Base-by-base conservation (phyloP, 257 asterid genomes). In the Rubia yunnanensis region DNA sequence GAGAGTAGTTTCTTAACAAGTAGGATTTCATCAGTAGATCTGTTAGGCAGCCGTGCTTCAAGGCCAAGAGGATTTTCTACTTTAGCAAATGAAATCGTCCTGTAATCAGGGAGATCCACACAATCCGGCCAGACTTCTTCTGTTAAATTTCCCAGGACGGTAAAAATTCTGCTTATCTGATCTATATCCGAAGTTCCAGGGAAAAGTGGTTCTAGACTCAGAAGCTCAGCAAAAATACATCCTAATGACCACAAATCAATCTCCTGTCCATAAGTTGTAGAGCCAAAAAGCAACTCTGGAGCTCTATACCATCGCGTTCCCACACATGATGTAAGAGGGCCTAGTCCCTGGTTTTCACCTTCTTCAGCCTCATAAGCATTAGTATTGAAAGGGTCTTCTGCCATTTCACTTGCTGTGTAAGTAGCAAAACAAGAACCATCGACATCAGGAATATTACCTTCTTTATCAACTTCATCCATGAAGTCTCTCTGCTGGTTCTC, bases 301-400 rank as follows among this genome's bases (percentile, higher is more conserved):
- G 96, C 88, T 74, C 92, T 82, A 67, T 74, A 94, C 99, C 99
- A 94, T 22, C 97, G 90, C 35, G 99, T 90, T 64, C 99, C 99
- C 6, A 94, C 95, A 54, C 96, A 90, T 10, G 97, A 94, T 54
- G 99, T 94, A 24, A 94, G 91, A 53, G 95, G 75, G 18, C 83
- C 95, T 23, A 70, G 77, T 38, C 89, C 87, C 32, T 82, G 80
- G 27, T 67, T 80, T 56, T 70, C 86, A 60, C 72, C 83, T 41
- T 79, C 87, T 66, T 88, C 96, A 3, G 75, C 78, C 70, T 89
- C 95, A 7, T 81, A 84, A 13, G 86, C 72, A 69, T 74, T 75
- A 38, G 70, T 77, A 14, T 76, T 83, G 66, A 71, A 82, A 65
- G 91, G 86, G 68, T 76, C 84, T 66, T 89, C 95, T 64, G 84